A percentile compares a stretch with the other conserved stretches of the same genome.
phyloP scores from a whole-genome alignment of 148 eudicot genomes.

The Salicornia ramosissima region DNA sequence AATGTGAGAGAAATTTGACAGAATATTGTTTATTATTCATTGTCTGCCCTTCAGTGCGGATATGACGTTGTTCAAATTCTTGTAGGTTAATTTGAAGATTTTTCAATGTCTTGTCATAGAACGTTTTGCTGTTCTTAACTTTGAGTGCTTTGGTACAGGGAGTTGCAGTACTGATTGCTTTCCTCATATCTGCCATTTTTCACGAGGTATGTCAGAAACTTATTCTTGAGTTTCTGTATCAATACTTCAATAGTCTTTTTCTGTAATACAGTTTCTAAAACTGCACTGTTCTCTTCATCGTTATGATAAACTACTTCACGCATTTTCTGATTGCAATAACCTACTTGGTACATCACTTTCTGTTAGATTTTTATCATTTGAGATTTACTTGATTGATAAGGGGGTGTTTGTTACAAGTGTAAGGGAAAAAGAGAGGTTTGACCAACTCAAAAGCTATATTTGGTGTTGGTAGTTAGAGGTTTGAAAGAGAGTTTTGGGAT shows the following conservation, averaged over 20 bases:
- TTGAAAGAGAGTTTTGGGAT: no score
- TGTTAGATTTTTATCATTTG: not conserved
- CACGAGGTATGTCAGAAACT: constrained; percentile 64
- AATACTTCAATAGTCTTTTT: not conserved
- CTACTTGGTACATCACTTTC: not conserved
- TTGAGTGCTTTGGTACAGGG: constrained; percentile 44
- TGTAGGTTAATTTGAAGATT: not conserved
- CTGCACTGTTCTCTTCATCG: not conserved
- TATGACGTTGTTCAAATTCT: not conserved
- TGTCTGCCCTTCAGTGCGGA: not conserved
- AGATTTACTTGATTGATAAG: not conserved
- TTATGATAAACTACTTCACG: not conserved
- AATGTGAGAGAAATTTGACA: no score
- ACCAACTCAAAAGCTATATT: no score
- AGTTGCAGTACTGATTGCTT: constrained; percentile 66
- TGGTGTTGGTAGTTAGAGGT: no score
- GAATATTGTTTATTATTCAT: no score
- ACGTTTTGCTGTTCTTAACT: not conserved
- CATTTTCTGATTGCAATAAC: not conserved
- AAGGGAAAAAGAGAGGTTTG: no score
- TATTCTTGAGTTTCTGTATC: not conserved
- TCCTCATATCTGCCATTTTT: constrained; percentile 79
- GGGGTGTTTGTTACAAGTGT: no score
- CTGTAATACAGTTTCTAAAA: not conserved
- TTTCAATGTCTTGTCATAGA: not conserved